A percentile compares a stretch with the other conserved stretches of the same genome.
Evolutionary conservation across 2,329 filamentous ascomycete genomes (phyloP).

Genomic region (Colletotrichum lindemuthianum): DNA sequence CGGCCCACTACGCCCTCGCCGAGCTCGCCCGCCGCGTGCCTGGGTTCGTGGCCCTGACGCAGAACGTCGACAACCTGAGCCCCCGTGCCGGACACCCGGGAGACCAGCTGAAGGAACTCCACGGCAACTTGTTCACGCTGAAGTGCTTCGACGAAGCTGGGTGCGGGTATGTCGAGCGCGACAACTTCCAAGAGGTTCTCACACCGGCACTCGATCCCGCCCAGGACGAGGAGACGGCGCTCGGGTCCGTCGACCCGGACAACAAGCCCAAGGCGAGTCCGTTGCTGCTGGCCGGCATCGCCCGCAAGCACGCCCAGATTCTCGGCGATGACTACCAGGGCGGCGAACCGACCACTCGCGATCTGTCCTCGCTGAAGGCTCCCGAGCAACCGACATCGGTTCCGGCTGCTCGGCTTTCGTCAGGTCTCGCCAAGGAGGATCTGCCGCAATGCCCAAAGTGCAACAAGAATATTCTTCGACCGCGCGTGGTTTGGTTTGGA

Average conservation of each 20-base stretch:
- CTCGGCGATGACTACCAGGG: constrained; percentile 58
- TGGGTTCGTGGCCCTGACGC: constrained; percentile 68
- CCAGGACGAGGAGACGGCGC: constrained; percentile 44
- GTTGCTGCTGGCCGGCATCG: constrained; percentile 38
- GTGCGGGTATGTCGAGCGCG: constrained; percentile 65
- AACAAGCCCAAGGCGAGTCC: constrained; percentile 34
- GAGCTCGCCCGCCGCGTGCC: constrained; percentile 64
- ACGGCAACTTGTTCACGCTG: constrained; percentile 37
- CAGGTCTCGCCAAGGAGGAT: constrained; percentile 56
- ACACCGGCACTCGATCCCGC: constrained; percentile 69
- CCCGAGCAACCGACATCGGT: background rate
- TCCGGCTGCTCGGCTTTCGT: constrained; percentile 41
- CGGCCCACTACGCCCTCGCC: constrained; percentile 71
- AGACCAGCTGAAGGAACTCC: constrained; percentile 67
- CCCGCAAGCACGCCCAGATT: constrained; percentile 62
- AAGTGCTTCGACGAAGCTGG: constrained; percentile 53
- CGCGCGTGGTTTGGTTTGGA: constrained; percentile 76
- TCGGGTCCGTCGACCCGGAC: constrained; percentile 11
- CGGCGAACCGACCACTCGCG: constrained; percentile 16
- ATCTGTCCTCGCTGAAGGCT: constrained; percentile 30
- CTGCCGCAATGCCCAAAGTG: constrained; percentile 70
- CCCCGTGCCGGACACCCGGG: constrained; percentile 68
- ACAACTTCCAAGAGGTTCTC: constrained; percentile 72
- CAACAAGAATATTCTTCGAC: constrained; percentile 65
- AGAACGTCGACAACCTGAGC: constrained; percentile 72